Evolutionary conservation across 2,329 filamentous ascomycete genomes (phyloP).

Genomic region (Diaporthe helianthi): DNA sequence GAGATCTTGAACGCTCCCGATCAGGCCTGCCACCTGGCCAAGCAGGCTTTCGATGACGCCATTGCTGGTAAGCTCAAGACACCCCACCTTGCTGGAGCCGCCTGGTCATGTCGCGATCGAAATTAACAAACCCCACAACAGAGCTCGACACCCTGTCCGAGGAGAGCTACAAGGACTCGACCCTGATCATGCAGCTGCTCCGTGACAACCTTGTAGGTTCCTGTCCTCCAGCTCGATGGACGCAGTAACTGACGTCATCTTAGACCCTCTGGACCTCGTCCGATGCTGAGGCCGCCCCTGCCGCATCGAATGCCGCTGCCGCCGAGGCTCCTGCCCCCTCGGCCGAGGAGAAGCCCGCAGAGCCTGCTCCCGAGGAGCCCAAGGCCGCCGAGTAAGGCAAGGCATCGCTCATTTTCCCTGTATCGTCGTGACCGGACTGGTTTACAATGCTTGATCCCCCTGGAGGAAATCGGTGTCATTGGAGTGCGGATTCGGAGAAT

Average conservation of each 20-base stretch:
- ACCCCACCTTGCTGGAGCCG: not conserved
- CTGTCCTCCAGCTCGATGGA: not conserved
- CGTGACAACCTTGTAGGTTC: slow-evolving; percentile 89
- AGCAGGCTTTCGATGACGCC: slow-evolving; percentile 95
- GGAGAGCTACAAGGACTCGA: slow-evolving; percentile 99
- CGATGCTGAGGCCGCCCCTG: slow-evolving; percentile 81
- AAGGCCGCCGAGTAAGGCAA: slow-evolving; percentile 69
- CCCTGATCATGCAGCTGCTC: slow-evolving; percentile 97
- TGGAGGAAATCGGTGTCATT: slow-evolving; percentile 66
- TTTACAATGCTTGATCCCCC: slow-evolving; percentile 52
- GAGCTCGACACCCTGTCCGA: slow-evolving; percentile 96
- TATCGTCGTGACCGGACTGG: slow-evolving; percentile 50
- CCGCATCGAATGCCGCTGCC: slow-evolving; percentile 53
- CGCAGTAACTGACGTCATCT: slow-evolving; percentile 41
- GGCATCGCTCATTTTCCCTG: slow-evolving; percentile 43
- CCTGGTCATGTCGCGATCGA: not conserved
- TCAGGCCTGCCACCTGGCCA: slow-evolving; percentile 96
- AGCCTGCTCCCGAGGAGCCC: slow-evolving; percentile 66
- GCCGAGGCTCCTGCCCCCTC: slow-evolving; percentile 55
- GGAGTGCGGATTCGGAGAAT: slow-evolving; percentile 66
- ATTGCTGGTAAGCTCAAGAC: slow-evolving; percentile 70
- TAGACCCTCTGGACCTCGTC: slow-evolving; percentile 99
- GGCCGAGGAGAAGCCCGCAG: slow-evolving; percentile 63
- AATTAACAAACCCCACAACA: slow-evolving; percentile 45
- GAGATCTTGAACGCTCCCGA: slow-evolving; percentile 99